A percentile compares a stretch with the other conserved stretches of the same genome.
Conservation (phyloP, 345 rosid species). For the Eucalyptus caleyi region DNA sequence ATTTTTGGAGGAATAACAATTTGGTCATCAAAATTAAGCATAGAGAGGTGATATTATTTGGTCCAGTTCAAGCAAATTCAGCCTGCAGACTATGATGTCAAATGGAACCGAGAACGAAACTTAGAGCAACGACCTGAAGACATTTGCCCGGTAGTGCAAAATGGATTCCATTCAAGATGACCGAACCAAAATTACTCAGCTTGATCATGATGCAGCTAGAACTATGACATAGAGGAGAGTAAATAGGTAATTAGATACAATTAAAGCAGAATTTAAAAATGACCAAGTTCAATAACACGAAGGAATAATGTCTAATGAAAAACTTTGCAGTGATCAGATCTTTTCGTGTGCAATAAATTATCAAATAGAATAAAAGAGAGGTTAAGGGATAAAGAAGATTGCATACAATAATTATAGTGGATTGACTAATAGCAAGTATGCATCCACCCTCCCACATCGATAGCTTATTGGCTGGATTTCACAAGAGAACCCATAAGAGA, state of each 20-base stretch:
- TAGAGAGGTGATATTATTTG: neutral
- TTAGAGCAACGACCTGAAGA: neutral
- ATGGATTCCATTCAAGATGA: neutral
- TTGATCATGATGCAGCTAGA: neutral
- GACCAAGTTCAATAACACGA: no score
- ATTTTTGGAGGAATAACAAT: neutral
- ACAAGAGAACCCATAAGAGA: no score
- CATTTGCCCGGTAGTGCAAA: neutral
- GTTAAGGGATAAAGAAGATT: no score
- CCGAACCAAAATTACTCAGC: neutral
- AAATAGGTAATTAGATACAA: no score
- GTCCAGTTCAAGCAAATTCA: neutral
- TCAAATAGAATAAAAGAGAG: no score
- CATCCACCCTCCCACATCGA: accelerated
- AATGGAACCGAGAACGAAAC: neutral
- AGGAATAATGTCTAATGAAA: no score
- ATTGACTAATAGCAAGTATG: accelerated
- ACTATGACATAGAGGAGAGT: no score
- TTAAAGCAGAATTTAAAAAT: no score
- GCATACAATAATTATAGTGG: no score
- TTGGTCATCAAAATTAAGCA: neutral
- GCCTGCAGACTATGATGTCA: neutral
- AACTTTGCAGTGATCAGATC: accelerated
- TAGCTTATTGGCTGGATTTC: no score
- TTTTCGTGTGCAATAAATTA: accelerated